phyloP scores from a whole-genome alignment of 352 stramenopile genomes.

The Thraustotheca clavata region DNA sequence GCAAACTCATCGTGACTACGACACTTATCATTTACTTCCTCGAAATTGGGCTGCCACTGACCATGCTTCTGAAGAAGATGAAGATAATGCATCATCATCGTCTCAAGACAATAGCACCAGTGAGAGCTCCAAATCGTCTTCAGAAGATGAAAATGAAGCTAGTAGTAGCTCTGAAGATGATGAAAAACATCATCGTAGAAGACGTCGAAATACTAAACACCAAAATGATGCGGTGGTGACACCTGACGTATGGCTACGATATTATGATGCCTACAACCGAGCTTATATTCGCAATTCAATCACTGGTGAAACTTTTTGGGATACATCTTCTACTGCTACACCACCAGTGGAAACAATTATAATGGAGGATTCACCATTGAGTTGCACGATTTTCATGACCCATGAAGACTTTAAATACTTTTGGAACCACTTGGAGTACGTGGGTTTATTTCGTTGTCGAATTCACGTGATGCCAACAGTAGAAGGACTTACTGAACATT shows the following conservation, averaged over 20 bases:
- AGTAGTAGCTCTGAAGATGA: slow-evolving; percentile 16
- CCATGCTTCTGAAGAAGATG: slow-evolving; percentile 25
- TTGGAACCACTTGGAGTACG: slow-evolving; percentile 43
- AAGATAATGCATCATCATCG: slow-evolving; percentile 18
- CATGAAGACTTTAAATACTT: slow-evolving; percentile 35
- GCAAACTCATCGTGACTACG: slow-evolving; percentile 45
- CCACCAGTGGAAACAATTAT: neutral
- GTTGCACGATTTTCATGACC: slow-evolving; percentile 23
- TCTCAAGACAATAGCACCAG: slow-evolving; percentile 18
- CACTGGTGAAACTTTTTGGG: slow-evolving; percentile 60
- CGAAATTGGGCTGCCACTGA: slow-evolving; percentile 55
- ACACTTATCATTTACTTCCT: slow-evolving; percentile 43
- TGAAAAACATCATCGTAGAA: neutral
- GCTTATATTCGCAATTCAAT: slow-evolving; percentile 62
- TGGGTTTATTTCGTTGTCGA: slow-evolving; percentile 53
- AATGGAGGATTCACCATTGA: slow-evolving; percentile 2
- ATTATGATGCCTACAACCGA: slow-evolving; percentile 41
- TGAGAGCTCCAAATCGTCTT: slow-evolving; percentile 7
- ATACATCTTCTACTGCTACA: slow-evolving; percentile 28
- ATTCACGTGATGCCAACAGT: slow-evolving; percentile 41
- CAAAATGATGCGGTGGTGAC: neutral
- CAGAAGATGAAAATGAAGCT: slow-evolving; percentile 19
- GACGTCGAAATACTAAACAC: neutral
- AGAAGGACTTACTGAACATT: slow-evolving; percentile 34
- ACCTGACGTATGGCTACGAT: slow-evolving; percentile 43